Conservation (phyloP, 2,329 filamentous ascomycete species). For the Sporothrix pseudoabietina region DNA sequence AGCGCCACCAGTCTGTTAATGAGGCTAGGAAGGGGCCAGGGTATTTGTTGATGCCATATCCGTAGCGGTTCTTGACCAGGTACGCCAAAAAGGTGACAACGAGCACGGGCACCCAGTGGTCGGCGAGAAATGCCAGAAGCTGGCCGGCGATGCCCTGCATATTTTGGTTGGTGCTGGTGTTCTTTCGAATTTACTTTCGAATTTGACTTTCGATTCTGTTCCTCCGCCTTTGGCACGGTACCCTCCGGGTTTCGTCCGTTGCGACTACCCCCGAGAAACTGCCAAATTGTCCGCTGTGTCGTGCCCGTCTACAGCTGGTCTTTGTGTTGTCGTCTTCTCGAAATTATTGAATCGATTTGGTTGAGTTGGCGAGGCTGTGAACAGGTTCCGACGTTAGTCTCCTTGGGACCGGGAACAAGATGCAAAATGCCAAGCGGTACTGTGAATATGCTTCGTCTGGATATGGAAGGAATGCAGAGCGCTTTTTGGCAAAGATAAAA, state of each 20-base stretch:
- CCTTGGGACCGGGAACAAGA: background rate
- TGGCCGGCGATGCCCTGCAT: constrained; percentile 42
- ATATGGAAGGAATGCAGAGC: background rate
- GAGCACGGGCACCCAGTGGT: constrained; percentile 50
- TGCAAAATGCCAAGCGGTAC: background rate
- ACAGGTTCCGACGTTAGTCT: background rate
- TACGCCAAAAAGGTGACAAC: constrained; percentile 44
- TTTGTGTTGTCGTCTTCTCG: background rate
- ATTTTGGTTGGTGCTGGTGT: background rate
- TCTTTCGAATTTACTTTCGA: background rate
- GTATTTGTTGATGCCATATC: constrained; percentile 66
- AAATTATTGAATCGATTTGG: background rate
- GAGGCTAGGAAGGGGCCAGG: constrained; percentile 72
- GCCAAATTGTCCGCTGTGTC: background rate
- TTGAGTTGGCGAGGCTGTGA: constrained; percentile 5
- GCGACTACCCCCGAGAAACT: background rate
- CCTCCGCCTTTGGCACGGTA: background rate
- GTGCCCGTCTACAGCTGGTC: background rate
- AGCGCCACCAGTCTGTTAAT: constrained; percentile 72
- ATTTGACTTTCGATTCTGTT: background rate
- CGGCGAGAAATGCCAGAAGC: constrained; percentile 43
- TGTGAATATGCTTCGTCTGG: background rate
- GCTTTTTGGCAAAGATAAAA: background rate
- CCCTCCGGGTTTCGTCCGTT: background rate
- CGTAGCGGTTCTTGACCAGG: constrained; percentile 53